A percentile compares a stretch with the other conserved stretches of the same genome.
These are phyloP conservation scores for Lepidium africanum DNA, from an alignment of 345 rosid genomes.

Conservation along the genomic window DNA sequence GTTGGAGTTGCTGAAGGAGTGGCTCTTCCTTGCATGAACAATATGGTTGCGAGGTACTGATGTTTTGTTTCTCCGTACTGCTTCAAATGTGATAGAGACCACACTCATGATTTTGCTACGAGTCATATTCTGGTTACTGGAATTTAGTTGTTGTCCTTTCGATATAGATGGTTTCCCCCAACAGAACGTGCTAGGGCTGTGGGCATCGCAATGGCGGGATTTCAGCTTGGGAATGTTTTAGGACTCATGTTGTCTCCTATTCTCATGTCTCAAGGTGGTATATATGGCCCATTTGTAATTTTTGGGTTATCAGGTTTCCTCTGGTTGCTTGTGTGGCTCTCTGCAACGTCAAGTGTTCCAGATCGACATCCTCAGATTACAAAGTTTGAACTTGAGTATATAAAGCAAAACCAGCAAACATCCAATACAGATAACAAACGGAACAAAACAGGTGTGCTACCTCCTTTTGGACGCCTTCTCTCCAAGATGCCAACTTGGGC, in stretches of 20 bases:
- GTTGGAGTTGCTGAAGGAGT: slow-evolving; percentile 98
- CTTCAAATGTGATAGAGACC: slow-evolving; percentile 10
- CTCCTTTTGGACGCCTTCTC: slow-evolving; percentile 79
- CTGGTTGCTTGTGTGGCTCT: slow-evolving; percentile 88
- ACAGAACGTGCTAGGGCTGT: slow-evolving; percentile 94
- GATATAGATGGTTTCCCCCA: slow-evolving; percentile 88
- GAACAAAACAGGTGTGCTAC: slow-evolving; percentile 41
- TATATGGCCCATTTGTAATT: slow-evolving; percentile 89
- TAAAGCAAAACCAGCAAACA: slow-evolving; percentile 39
- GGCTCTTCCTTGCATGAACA: slow-evolving; percentile 98
- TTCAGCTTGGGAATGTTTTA: slow-evolving; percentile 84
- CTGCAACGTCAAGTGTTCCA: slow-evolving; percentile 76
- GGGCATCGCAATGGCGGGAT: slow-evolving; percentile 93
- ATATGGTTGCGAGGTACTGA: slow-evolving; percentile 83
- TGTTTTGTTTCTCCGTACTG: not conserved
- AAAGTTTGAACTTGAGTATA: slow-evolving; percentile 67
- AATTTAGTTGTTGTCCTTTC: slow-evolving; percentile 26
- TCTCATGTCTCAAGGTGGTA: slow-evolving; percentile 81
- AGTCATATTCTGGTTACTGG: not conserved
- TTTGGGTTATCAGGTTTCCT: slow-evolving; percentile 90
- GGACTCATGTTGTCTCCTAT: slow-evolving; percentile 86
- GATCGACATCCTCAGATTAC: slow-evolving; percentile 76
- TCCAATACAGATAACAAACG: slow-evolving; percentile 35
- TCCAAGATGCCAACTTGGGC: slow-evolving; percentile 95
- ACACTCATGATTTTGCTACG: not conserved